A percentile compares a stretch with the other conserved stretches of the same genome.
Conservation (phyloP, 2,329 filamentous ascomycete species). For the Scedosporium aurantiacum region DNA sequence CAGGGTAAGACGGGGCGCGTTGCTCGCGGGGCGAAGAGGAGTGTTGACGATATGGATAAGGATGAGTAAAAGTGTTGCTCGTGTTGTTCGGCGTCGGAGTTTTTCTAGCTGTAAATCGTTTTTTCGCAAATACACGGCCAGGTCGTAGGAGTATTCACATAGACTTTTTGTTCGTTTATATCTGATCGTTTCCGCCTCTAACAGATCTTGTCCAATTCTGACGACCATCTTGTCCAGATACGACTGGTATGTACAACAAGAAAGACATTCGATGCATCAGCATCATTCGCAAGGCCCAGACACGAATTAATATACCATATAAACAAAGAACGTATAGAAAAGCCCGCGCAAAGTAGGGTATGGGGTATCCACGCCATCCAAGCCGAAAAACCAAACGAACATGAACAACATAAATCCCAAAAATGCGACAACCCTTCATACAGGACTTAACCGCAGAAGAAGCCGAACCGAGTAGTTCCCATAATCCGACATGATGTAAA, state of each 20-base stretch:
- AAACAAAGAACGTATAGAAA: neutral
- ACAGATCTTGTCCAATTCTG: too few species aligned
- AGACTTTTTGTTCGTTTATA: too few species aligned
- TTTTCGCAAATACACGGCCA: too few species aligned
- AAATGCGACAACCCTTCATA: neutral
- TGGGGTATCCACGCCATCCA: slow-evolving; percentile 3
- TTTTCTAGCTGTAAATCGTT: too few species aligned
- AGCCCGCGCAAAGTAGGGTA: neutral
- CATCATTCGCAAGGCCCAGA: too few species aligned
- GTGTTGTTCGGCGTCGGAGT: too few species aligned
- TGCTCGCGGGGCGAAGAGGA: slow-evolving; percentile 31
- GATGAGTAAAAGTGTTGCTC: slow-evolving; percentile 69
- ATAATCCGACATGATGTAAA: neutral
- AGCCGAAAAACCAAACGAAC: neutral
- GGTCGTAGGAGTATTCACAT: too few species aligned
- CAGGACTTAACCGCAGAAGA: neutral
- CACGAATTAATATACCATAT: neutral
- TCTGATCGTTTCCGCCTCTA: too few species aligned
- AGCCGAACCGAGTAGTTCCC: neutral
- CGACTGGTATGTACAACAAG: too few species aligned
- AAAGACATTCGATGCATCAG: too few species aligned
- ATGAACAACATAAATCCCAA: neutral
- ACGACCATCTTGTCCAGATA: too few species aligned
- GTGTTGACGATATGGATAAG: slow-evolving; percentile 57
- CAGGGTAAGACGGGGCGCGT: slow-evolving; percentile 30